Evolutionary conservation across 2,329 filamentous ascomycete species (phyloP).

Genomic region (Arthrocladium fulminans): DNA sequence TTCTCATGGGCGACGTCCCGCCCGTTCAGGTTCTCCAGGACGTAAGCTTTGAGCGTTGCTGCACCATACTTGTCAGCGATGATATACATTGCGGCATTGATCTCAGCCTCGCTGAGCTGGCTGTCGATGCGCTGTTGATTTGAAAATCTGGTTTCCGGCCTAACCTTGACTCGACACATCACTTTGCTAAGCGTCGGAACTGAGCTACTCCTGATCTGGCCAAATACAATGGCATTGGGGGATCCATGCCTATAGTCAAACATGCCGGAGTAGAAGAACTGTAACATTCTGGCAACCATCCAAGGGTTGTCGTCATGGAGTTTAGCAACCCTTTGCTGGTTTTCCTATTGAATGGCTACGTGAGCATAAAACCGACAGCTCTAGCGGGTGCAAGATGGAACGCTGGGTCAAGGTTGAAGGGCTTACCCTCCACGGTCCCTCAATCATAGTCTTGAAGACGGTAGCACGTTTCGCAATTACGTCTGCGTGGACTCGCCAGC

Average conservation of each 20-base stretch:
- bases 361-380: neutral
- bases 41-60: neutral
- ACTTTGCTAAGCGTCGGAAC: neutral
- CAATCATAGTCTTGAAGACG: neutral
- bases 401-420: neutral
- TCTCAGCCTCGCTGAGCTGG: neutral
- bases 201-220: neutral
- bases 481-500: neutral
- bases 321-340: neutral
- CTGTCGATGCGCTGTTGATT: neutral
- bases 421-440: neutral
- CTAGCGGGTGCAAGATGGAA: neutral
- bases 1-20: neutral
- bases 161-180: neutral
- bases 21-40: neutral
- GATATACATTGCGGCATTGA: neutral
- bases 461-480: neutral
- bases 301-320: neutral
- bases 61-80: neutral
- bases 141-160: neutral
- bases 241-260: neutral
- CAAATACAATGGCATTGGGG: neutral
- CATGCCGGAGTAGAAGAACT: neutral
- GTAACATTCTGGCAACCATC: neutral
- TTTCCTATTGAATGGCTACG: neutral